Base-by-base conservation (phyloP, 2,329 filamentous ascomycete genomes). In the Phialophora macrospora region DNA sequence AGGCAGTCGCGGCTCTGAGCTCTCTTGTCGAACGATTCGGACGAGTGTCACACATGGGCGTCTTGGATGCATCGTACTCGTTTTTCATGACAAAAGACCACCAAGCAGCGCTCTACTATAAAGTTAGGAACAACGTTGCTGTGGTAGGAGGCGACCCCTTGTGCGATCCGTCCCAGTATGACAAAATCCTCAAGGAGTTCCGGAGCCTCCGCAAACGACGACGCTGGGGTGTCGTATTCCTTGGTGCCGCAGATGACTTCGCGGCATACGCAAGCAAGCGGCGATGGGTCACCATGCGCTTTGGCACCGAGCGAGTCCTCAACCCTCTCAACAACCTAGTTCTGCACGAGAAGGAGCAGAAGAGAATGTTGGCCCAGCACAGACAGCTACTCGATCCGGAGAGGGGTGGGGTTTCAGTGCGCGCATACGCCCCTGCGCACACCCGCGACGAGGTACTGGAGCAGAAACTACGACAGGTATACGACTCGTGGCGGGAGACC, bases 31-130 rank as follows among this genome's bases (percentile, higher is more conserved):
- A 69, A 4, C 68, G 70, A 11, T 76, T 79, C 65, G 78, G 79
- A 6, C 73, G 74, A 17, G 76, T 79, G 1, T 78, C 78, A 4
- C 77, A 80, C 62, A 80, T 80, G 78, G 78, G 77, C 1, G 74
- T 81, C n/a, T 74, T 80, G 1, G 79, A 81, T 52, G 74, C 70
- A 7, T 78, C 75, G 55, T 80, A 80, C 62, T 73, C 68, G 4
- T 77, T 80, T 65, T 81, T 80, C 63, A 71, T 80, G 17, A 80
- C 77, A 56, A 72, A 73, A 46, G 64, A 72, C 12, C 70, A 68
- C 14, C 75, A 75, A 6, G 79, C 72, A 7, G 78, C 75, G 0
- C 68, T 80, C 0, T 79, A 75, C 38, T 80, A 76, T 72, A 80
- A 80, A 62, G 61, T 67, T 2, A 63, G 77, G 0, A 74, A 76